Conservation (phyloP, 1,284 basidiomycete species). For the Phylloboletellus chloephorus region DNA sequence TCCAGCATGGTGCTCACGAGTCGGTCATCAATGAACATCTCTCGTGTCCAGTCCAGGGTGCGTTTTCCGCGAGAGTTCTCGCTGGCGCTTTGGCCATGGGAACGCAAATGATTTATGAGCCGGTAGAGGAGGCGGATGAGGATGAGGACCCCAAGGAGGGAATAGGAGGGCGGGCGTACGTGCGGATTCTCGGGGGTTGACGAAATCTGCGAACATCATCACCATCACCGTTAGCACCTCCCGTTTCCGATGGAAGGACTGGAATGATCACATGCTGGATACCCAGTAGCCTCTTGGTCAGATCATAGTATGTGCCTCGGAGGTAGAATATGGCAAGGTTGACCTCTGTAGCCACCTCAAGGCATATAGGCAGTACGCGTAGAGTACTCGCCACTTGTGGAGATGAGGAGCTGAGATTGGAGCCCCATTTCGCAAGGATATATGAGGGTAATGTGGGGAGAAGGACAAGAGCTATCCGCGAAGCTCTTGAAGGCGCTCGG, state of each 20-base stretch:
- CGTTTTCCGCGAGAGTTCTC: slow-evolving; percentile 33
- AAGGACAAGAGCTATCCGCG: slow-evolving; percentile 56
- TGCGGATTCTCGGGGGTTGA: slow-evolving; percentile 66
- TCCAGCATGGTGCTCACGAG: slow-evolving; percentile 58
- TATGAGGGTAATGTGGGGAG: slow-evolving; percentile 62
- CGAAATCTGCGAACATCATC: slow-evolving; percentile 54
- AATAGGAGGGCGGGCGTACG: slow-evolving; percentile 74
- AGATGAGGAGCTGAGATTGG: slow-evolving; percentile 34
- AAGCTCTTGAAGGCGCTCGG: slow-evolving; percentile 38
- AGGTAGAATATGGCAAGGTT: slow-evolving; percentile 84
- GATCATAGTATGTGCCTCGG: slow-evolving; percentile 72
- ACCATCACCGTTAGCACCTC: slow-evolving; percentile 3
- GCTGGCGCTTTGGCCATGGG: slow-evolving; percentile 16
- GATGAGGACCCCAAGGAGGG: slow-evolving; percentile 76
- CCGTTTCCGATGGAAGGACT: not conserved
- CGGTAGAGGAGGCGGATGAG: slow-evolving; percentile 66
- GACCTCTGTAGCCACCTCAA: slow-evolving; percentile 61
- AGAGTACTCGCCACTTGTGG: slow-evolving; percentile 35
- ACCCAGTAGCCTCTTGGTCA: slow-evolving; percentile 67
- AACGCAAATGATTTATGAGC: slow-evolving; percentile 42
- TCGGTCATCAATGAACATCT: slow-evolving; percentile 60
- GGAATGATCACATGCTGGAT: slow-evolving; percentile 60
- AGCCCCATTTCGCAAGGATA: slow-evolving; percentile 48
- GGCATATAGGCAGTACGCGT: slow-evolving; percentile 39
- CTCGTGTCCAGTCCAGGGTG: slow-evolving; percentile 34